A percentile compares a stretch with the other conserved stretches of the same genome.
Conservation (phyloP, 1,284 basidiomycete genomes). For the Puccinia triticina region DNA sequence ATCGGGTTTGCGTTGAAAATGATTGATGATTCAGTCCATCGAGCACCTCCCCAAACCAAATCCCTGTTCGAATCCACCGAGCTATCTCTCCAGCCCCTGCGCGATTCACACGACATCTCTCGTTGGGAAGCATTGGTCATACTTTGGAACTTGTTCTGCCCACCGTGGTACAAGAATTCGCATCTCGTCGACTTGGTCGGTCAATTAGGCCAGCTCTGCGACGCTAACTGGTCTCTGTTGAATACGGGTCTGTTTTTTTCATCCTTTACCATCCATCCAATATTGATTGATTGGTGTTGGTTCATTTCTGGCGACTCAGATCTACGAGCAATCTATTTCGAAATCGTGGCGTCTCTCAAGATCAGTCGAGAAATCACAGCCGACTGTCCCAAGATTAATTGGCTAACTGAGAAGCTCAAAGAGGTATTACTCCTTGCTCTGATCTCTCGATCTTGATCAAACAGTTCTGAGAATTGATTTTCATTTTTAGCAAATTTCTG, state of each 20-base stretch:
- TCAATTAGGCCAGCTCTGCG: conserved; percentile 22
- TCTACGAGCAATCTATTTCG: conserved; percentile 36
- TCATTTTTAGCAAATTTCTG: conserved; percentile 1
- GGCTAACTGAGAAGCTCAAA: conserved; percentile 28
- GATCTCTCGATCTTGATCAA: background rate
- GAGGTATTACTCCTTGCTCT: background rate
- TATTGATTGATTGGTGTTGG: background rate
- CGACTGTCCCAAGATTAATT: conserved; percentile 2
- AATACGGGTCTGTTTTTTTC: conserved; percentile 22
- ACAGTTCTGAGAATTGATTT: background rate
- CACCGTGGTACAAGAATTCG: background rate
- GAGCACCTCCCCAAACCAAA: background rate
- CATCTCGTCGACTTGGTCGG: background rate
- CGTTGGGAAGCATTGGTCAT: conserved; percentile 35
- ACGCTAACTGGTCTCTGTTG: conserved; percentile 4
- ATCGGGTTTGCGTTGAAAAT: conserved; percentile 47
- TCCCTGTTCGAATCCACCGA: background rate
- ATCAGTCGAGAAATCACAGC: conserved; percentile 21
- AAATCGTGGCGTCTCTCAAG: conserved; percentile 33
- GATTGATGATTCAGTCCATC: conserved; percentile 35
- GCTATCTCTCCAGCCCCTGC: conserved; percentile 21
- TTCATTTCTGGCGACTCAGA: background rate
- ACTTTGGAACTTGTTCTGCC: conserved; percentile 49
- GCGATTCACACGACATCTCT: conserved; percentile 27
- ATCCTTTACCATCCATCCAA: background rate